Percentiles rank a stretch among this genome's conserved stretches.
Evolutionary conservation across 2,329 filamentous ascomycete genomes (phyloP).

Genomic region (Ophiostoma sp.): DNA sequence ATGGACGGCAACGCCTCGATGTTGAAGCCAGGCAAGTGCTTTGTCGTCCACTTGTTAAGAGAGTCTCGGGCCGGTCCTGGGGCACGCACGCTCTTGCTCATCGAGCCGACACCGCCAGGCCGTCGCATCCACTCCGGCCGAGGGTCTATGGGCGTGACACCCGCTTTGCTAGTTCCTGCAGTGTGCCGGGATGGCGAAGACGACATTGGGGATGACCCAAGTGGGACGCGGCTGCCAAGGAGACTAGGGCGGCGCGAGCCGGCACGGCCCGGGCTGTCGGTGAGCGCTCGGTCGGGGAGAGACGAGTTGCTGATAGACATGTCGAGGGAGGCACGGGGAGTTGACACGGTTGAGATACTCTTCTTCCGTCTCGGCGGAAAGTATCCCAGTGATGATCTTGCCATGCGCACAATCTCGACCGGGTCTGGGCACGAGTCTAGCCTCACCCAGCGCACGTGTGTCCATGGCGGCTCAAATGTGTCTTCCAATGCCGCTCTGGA

Average conservation of each 20-base stretch:
- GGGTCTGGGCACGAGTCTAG: constrained; percentile 64
- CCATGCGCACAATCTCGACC: constrained; percentile 79
- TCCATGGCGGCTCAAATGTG: constrained; percentile 65
- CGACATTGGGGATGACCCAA: constrained; percentile 30
- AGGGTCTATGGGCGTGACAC: constrained; percentile 29
- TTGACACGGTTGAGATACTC: constrained; percentile 62
- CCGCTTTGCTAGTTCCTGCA: not conserved
- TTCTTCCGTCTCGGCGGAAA: constrained; percentile 89
- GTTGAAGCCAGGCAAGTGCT: constrained; percentile 73
- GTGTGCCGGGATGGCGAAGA: constrained; percentile 36
- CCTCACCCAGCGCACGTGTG: constrained; percentile 82
- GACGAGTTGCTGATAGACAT: constrained; percentile 41
- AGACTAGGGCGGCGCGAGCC: constrained; percentile 41
- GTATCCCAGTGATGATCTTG: constrained; percentile 75
- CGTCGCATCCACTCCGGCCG: constrained; percentile 64
- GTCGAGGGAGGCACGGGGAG: constrained; percentile 62
- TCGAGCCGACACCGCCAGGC: constrained; percentile 81
- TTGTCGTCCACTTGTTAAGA: constrained; percentile 76
- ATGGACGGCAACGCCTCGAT: constrained; percentile 63
- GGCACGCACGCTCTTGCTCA: constrained; percentile 62
- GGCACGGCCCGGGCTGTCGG: constrained; percentile 34
- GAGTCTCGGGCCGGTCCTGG: constrained; percentile 81
- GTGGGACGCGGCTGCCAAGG: constrained; percentile 36
- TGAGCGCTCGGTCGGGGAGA: constrained; percentile 31
- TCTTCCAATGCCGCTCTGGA: constrained; percentile 25